Percentiles rank a stretch among this genome's conserved stretches.
phyloP scores from a whole-genome alignment of 179 eudicot genomes.

The Camellia oleifera region DNA sequence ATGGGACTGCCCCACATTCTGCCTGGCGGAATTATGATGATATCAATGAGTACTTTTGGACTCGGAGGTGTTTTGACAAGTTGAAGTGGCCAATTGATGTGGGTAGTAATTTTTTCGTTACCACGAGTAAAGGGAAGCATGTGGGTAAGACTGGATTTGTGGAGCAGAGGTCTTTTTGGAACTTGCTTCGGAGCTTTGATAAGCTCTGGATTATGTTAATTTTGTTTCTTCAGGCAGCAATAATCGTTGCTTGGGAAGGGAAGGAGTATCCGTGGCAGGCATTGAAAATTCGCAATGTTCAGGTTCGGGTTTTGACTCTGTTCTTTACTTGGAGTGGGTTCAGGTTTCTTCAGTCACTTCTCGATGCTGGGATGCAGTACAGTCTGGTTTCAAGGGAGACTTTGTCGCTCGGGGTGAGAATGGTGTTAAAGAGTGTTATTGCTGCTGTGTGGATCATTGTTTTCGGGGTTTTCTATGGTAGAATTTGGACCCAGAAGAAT shows the following conservation, averaged over 20 bases:
- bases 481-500: conserved; percentile 64
- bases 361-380: conserved; percentile 76
- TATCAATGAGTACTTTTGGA: conserved; percentile 85
- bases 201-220: conserved; percentile 84
- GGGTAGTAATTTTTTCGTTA: conserved; percentile 60
- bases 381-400: conserved; percentile 82
- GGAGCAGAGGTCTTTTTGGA: conserved; percentile 92
- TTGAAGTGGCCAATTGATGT: conserved; percentile 69
- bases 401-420: conserved; percentile 59
- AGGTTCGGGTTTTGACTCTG: conserved; percentile 65
- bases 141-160: conserved; percentile 97
- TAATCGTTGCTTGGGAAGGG: conserved; percentile 78
- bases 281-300: conserved; percentile 44
- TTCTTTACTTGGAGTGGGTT: conserved; percentile 83
- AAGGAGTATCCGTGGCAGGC: conserved; percentile 76
- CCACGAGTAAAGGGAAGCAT: conserved; percentile 47
- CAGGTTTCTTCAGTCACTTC: conserved; percentile 70
- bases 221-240: conserved; percentile 73
- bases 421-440: conserved; percentile 60
- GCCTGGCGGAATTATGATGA: conserved; percentile 86
- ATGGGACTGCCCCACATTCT: conserved; percentile 75
- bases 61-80: conserved; percentile 74
- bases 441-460: conserved; percentile 63
- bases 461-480: conserved; percentile 58
- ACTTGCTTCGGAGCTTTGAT: conserved; percentile 74